These are phyloP conservation scores for Sporobolomyces pararoseus DNA, from an alignment of 768 basidiomycete species.

Conservation along the genomic window DNA sequence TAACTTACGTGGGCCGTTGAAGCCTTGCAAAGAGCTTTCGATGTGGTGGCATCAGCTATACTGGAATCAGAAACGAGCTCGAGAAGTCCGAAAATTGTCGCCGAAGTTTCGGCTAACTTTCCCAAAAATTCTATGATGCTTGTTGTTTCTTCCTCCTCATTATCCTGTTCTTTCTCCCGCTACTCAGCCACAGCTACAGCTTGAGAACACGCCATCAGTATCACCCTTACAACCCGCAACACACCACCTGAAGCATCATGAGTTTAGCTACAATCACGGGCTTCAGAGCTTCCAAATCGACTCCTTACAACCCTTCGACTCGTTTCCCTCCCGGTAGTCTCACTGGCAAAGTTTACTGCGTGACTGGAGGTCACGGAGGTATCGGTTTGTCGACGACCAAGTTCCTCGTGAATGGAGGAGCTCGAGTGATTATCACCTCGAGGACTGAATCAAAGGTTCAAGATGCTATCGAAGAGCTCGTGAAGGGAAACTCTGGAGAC, in stretches of 20 bases:
- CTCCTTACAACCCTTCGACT: conserved; percentile 46
- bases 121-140: too few relatives aligned
- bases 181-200: too few relatives aligned
- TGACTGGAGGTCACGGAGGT: conserved; percentile 54
- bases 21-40: too few relatives aligned
- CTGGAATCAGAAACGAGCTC: too few relatives aligned
- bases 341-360: conserved; percentile 57
- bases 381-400: conserved; percentile 48
- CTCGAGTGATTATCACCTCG: conserved; percentile 60
- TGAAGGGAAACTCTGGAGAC: conserved; percentile 52
- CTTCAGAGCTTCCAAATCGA: neutral
- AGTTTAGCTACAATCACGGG: conserved; percentile 23
- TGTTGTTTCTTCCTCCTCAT: too few relatives aligned
- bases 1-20: too few relatives aligned
- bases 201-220: too few relatives aligned
- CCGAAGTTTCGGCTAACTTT: neutral
- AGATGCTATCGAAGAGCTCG: conserved; percentile 56
- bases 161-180: too few relatives aligned
- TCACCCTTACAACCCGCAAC: too few relatives aligned
- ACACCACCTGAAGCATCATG: neutral
- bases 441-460: conserved; percentile 55
- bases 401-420: conserved; percentile 57
- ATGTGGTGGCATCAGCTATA: too few relatives aligned
- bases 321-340: conserved; percentile 53
- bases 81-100: too few relatives aligned